Evolutionary conservation across 305 asterid species (phyloP), one percentile per base, ranked within the genome.

Genomic region (Solanum chacoense): DNA sequence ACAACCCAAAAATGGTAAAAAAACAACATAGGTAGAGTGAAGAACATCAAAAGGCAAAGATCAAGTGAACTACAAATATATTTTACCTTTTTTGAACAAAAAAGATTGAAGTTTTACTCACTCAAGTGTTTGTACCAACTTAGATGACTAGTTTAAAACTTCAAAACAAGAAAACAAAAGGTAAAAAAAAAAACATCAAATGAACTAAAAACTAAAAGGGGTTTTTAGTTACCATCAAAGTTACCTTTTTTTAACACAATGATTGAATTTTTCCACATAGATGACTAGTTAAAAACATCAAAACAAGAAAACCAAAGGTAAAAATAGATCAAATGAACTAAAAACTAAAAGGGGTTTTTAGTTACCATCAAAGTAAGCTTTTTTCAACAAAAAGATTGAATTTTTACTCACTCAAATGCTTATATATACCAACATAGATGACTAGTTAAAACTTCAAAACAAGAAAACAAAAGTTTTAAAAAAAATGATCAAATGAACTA

Each of bases 81-180:
- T 35, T 12, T 65, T 81, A 28, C 81, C 78, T 69, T 38, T 80
- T 88, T 65, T 71, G 20, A 55, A 31, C 42, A 83, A 67, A 31
- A 63, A 22, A 91, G 92, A 76, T 84, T 88, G 91, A 76, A 87
- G 76, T 90, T 92, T 90, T 91, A 84, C 76, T 84, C 42, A 86
- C 88, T 71, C 65, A 22, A 50, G 72, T 71, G 88, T 35, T 40
- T 40, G 69, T 72, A 75, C 88, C 63, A 73, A 73, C 76, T 28
- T 72, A 72, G n/a, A 73, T 74, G 80, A 31, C 40, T 32, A 74
- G 80, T 75, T 31, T 32, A 74, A 59, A 74, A 16, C 40, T 74
- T 74, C 80, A 32, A 75, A 75, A 20, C 38, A 31, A 31, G 38
- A 74, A 32, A 74, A 18, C 4, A 75, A 34, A 14, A 74, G n/a